Evolutionary conservation across 495 filamentous ascomycete species (phyloP).

Genomic region (Gamarada debralockiae): DNA sequence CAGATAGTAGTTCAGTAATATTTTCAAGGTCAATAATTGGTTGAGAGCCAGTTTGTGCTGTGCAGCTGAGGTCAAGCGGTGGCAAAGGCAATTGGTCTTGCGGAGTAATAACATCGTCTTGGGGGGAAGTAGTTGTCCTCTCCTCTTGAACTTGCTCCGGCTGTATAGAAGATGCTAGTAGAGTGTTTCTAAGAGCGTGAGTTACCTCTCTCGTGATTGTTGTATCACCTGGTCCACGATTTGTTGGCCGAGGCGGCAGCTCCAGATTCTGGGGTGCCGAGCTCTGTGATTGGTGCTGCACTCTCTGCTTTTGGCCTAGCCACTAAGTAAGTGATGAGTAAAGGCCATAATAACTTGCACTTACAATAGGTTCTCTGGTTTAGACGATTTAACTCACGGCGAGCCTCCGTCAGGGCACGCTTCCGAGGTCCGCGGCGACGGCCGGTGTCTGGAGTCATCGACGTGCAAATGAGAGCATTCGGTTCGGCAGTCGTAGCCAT

Average conservation of each 20-base stretch:
- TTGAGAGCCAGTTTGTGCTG: no score
- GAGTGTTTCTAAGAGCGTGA: neutral
- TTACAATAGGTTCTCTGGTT: slow-evolving; percentile 38
- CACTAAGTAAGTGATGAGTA: neutral
- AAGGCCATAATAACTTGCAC: slow-evolving; percentile 1
- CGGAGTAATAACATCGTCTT: no score
- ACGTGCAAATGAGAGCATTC: no score
- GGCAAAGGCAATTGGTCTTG: no score
- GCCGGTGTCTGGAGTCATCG: no score
- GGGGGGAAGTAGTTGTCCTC: no score
- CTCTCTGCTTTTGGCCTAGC: slow-evolving; percentile 13
- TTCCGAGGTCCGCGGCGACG: slow-evolving; percentile 27
- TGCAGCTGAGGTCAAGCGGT: no score
- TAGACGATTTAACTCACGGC: slow-evolving; percentile 37
- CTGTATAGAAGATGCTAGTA: no score
- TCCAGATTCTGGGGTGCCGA: neutral
- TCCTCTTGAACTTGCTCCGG: no score
- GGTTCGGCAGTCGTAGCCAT: no score
- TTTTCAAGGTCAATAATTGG: neutral
- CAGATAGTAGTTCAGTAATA: no score
- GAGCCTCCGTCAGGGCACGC: slow-evolving; percentile 36
- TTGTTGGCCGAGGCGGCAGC: neutral
- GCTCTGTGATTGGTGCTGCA: neutral
- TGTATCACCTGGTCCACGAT: neutral
- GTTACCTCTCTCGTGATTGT: neutral